Evolutionary conservation across 176 grass and related monocot genomes (phyloP), one percentile per base, ranked within the genome.

Genomic region (Lolium rigidum): DNA sequence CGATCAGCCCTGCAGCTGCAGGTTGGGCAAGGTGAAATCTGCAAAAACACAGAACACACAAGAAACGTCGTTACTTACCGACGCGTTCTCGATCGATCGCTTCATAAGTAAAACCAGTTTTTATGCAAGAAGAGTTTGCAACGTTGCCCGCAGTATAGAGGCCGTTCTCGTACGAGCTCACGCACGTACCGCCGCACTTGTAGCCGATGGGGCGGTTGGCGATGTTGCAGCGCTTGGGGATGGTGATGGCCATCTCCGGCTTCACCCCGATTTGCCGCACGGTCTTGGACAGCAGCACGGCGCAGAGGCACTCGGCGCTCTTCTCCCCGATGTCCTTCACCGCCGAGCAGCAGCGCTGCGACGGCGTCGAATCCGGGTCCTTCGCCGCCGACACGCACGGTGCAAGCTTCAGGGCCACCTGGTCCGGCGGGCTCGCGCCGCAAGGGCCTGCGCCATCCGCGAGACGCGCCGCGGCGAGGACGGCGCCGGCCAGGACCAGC

Each of bases 181-280:
- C 80, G 72, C 46, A 91, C 89, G 72, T 54, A 91, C 89, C 62
- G 83, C 92, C 90, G 70, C 92, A 92, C 83, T 94, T 92, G 79
- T 94, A 94, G 1, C 90, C 87, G 52, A 90, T 37, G 18, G 90
- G 87, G 65, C 90, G 90, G 71, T 79, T 55, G 2, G 81, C 66
- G 9, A 92, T 26, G 56, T 88, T 85, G 84, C 90, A 94, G 38
- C 90, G 86, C 80, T 92, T 94, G 44, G 92, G 92, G 83, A 94
- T 92, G 50, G 89, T 92, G 62, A 94, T 92, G 69, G 87, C 89
- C 10, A 85, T 57, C 46, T 71, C 70, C 3, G 90, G 87, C 71
- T 85, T 85, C 56, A 91, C 70, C 21, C 92, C 92, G 44, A 85
- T 28, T 9, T 48, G 64, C 37, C 81, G 87, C 9, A 80, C 92